Evolutionary conservation across 768 basidiomycete genomes (phyloP).

Genomic region (Agrocybe praecox): DNA sequence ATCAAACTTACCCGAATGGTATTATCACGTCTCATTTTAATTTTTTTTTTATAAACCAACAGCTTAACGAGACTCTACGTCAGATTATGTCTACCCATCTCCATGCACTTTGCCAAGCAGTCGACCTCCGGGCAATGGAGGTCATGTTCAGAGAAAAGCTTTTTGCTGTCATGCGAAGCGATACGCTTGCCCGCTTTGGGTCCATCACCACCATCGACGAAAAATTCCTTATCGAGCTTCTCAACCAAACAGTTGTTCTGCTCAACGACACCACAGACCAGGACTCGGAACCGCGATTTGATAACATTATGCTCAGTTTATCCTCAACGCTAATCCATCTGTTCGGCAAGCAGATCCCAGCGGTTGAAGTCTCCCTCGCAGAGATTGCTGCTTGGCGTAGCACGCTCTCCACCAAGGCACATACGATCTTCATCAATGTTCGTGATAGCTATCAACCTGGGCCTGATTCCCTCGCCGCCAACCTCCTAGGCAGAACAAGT

Average conservation of each 20-base stretch:
- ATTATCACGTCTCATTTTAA: too few species aligned
- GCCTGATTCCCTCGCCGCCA: conserved; percentile 1
- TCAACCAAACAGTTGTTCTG: not conserved
- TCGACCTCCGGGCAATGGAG: conserved; percentile 6
- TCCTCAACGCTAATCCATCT: not conserved
- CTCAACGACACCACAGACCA: conserved; percentile 3
- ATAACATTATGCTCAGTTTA: not conserved
- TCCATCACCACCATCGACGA: not conserved
- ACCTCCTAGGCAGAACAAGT: conserved; percentile 1
- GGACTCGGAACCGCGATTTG: conserved; percentile 1
- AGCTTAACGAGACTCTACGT: too few species aligned
- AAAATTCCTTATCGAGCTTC: not conserved
- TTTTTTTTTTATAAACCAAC: too few species aligned
- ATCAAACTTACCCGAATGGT: conserved; percentile 6
- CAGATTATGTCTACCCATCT: conserved; percentile 7
- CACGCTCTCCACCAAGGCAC: not conserved
- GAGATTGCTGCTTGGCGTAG: not conserved
- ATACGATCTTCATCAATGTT: not conserved
- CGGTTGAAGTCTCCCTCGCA: conserved; percentile 1
- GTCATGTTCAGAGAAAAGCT: conserved; percentile 3
- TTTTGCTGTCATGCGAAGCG: not conserved
- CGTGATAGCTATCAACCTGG: conserved; percentile 4
- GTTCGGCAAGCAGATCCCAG: not conserved
- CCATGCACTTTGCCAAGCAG: conserved; percentile 2
- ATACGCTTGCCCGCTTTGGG: not conserved